A percentile compares a stretch with the other conserved stretches of the same genome.
phyloP scores from a whole-genome alignment of 2,329 filamentous ascomycete species.

The Ophiostoma himal-ulmi region DNA sequence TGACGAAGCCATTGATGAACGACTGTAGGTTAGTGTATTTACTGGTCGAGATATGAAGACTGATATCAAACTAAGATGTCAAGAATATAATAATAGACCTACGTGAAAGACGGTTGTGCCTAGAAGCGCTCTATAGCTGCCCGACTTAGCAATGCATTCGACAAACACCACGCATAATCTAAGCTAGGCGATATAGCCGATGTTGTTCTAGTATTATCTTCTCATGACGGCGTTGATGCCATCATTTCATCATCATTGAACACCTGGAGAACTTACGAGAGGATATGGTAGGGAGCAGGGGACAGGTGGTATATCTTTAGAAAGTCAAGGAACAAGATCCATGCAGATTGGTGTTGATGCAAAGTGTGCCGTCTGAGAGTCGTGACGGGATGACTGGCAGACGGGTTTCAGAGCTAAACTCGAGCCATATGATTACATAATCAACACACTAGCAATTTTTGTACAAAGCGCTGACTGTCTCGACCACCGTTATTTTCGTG shows the following conservation, averaged over 20 bases:
- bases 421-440: background rate
- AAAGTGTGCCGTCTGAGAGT: background rate
- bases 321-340: background rate
- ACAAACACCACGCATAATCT: background rate
- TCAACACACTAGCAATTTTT: background rate
- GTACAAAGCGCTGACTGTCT: background rate
- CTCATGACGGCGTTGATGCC: background rate
- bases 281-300: conserved; percentile 67
- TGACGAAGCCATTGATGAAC: conserved; percentile 68
- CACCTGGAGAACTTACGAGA: conserved; percentile 50
- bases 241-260: background rate
- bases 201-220: background rate
- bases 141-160: background rate
- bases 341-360: background rate
- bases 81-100: conserved; percentile 23
- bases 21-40: conserved; percentile 36
- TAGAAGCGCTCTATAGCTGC: conserved; percentile 78
- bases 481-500: background rate
- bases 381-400: background rate
- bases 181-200: background rate
- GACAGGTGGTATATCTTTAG: conserved; percentile 38
- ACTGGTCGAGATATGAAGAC: background rate
- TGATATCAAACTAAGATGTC: background rate
- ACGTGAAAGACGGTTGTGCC: conserved; percentile 85
- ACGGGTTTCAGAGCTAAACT: background rate